Base-by-base conservation (phyloP, 1,284 basidiomycete species). In the Apiotrichum gracile region DNA sequence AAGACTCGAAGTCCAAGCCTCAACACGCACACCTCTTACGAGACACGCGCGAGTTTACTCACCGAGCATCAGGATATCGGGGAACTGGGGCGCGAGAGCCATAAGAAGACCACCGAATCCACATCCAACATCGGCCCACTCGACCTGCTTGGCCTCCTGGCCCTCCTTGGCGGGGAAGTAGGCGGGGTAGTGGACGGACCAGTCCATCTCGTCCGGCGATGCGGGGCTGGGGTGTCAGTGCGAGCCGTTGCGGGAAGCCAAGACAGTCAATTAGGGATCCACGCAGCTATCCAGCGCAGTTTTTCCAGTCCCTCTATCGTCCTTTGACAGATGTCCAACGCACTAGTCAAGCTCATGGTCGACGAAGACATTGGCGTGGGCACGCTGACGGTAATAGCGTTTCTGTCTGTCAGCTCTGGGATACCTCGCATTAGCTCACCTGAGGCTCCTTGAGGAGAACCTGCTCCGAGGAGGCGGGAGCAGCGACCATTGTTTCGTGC, bases 281-380 rank as follows among this genome's bases (percentile, higher is more conserved):
- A n/a, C n/a, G n/a, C n/a, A n/a, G n/a, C n/a, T n/a, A n/a, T n/a
- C n/a, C n/a, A n/a, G n/a, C n/a, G n/a, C n/a, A n/a, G n/a, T n/a
- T n/a, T n/a, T n/a, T n/a, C n/a, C n/a, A n/a, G n/a, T n/a, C n/a
- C n/a, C n/a, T n/a, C n/a, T n/a, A n/a, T n/a, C n/a, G n/a, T n/a
- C n/a, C n/a, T n/a, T n/a, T n/a, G n/a, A n/a, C n/a, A n/a, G n/a
- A 26, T 33, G 16, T 6, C 39, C 10, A 2, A 24, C 77, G 51
- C 49, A 80, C 79, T 97, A 98, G 59, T 86, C 85, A 47, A 99
- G 82, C 24, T 84, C 81, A 76, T 98, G 96, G 75, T 98, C 96
- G 14, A 89, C 90, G 76, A 99, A 97, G 2, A 94, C 94, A 73
- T 99, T 99, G 8, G 94, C 93, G 72, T 99, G 94, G 4, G 94